Base-by-base conservation (phyloP, 768 basidiomycete species). In the Mycena chlorophos region DNA sequence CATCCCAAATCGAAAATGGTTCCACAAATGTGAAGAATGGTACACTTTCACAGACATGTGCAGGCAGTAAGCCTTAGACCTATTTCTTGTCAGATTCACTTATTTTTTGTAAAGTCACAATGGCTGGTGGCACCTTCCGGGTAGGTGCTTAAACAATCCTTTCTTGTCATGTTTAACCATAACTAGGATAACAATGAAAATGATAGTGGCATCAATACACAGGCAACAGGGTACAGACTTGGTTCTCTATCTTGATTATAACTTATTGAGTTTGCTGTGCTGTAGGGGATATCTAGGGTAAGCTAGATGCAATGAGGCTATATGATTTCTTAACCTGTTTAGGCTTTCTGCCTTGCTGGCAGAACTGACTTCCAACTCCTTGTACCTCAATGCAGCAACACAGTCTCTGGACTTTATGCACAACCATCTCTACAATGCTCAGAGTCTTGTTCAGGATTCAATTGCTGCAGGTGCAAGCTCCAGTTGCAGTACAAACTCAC, bases 341-440 rank as follows among this genome's bases (percentile, higher is more conserved):
- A 57, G 56, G 26, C 29, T 57, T n/a, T 57, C 56, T 22, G 56
- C 56, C 1, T 20, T 56, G 3, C 42, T 62, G 13, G 57, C 57
- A 2, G 57, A 62, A 39, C 51, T 37, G 17, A 62, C 61, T 4
- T 46, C 51, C 17, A 45, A 59, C 31, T 29, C 56, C 2, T 20
- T 31, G 1, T 57, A 57, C 28, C 16, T 53, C 5, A 20, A 34
- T 8, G 51, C 56, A 4, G 56, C 56, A 14, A 19, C 20, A 8
- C 29, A 52, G 4, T 49, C 46, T 12, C 22, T 22, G 27, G 22
- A 45, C 13, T 57, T 57, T 23, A 49, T 53, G 25, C 1, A 4
- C 6, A n/a, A 22, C 23, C 56, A 57, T 3, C 20, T 57, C n/a
- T 14, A 22, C 27, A 42, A 42, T 22, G 16, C 20, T 2, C 37